Evolutionary conservation across 768 basidiomycete genomes (phyloP).

Genomic region (Lyophyllum decastes): DNA sequence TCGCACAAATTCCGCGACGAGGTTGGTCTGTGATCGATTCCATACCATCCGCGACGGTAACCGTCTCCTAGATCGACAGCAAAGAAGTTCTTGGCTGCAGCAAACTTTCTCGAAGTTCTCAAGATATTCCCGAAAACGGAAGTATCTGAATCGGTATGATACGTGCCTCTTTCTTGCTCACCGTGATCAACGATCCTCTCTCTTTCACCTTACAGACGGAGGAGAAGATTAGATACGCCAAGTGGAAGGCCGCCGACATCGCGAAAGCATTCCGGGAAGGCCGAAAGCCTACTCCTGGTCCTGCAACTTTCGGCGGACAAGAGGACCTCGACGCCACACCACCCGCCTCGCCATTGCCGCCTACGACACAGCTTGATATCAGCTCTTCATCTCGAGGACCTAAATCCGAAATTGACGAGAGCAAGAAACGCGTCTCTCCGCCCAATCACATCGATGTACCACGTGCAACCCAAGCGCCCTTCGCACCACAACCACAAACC

Average conservation of each 20-base stretch:
- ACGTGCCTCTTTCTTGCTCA: background rate
- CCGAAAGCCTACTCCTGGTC: slow-evolving; percentile 77
- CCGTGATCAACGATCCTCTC: background rate
- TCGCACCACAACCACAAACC: slow-evolving; percentile 11
- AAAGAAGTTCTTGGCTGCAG: slow-evolving; percentile 92
- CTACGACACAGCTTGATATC: slow-evolving; percentile 6
- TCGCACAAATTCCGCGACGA: slow-evolving; percentile 70
- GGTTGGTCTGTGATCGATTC: slow-evolving; percentile 43
- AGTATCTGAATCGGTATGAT: slow-evolving; percentile 57
- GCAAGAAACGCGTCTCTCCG: slow-evolving; percentile 30
- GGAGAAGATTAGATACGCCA: slow-evolving; percentile 89
- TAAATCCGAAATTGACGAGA: slow-evolving; percentile 23
- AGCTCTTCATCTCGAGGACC: slow-evolving; percentile 24
- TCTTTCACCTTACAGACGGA: slow-evolving; percentile 52
- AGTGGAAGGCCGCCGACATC: slow-evolving; percentile 98
- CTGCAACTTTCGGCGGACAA: slow-evolving; percentile 49
- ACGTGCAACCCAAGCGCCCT: background rate
- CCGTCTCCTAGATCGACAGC: slow-evolving; percentile 70
- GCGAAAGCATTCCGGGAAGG: slow-evolving; percentile 96
- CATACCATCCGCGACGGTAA: background rate
- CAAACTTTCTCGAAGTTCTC: slow-evolving; percentile 92
- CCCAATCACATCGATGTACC: slow-evolving; percentile 18
- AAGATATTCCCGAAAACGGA: slow-evolving; percentile 68
- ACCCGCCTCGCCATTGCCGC: slow-evolving; percentile 7
- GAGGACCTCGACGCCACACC: slow-evolving; percentile 20